Percentiles rank a stretch among this genome's conserved stretches.
Conservation (phyloP, 2,329 filamentous ascomycete species). For the Sarocladiaceae sp. region DNA sequence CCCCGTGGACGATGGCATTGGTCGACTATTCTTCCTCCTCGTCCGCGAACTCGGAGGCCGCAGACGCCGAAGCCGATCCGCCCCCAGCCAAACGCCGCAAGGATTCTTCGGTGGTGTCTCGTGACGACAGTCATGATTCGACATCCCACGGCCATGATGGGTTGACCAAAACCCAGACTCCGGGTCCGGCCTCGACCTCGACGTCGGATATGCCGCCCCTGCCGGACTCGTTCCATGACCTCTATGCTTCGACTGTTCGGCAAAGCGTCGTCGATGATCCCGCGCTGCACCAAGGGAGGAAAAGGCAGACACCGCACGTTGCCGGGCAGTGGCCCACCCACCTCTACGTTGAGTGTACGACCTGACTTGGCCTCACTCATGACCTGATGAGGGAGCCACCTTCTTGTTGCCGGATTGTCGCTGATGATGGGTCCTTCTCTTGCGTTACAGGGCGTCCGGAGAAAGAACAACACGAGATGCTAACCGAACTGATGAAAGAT, state of each 20-base stretch:
- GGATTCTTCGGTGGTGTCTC: too few relatives aligned
- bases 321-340: slow-evolving; percentile 91
- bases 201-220: slow-evolving; percentile 58
- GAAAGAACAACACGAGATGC: slow-evolving; percentile 36
- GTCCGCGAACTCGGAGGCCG: slow-evolving; percentile 18
- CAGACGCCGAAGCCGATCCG: slow-evolving; percentile 15
- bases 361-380: background rate
- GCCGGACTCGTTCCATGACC: slow-evolving; percentile 74
- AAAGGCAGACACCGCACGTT: slow-evolving; percentile 74
- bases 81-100: slow-evolving; percentile 34
- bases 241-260: slow-evolving; percentile 79
- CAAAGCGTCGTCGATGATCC: slow-evolving; percentile 77
- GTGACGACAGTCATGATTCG: too few relatives aligned
- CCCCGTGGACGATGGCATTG: slow-evolving; percentile 44
- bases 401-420: background rate
- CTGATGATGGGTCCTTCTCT: slow-evolving; percentile 5
- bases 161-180: background rate
- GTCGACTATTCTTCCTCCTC: slow-evolving; percentile 58
- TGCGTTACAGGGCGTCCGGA: slow-evolving; percentile 47
- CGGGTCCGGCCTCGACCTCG: slow-evolving; percentile 5
- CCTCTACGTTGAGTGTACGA: slow-evolving; percentile 82
- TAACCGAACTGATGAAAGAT: slow-evolving; percentile 36
- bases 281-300: slow-evolving; percentile 75
- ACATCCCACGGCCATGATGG: background rate
- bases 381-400: too few relatives aligned